Evolutionary conservation across 768 basidiomycete species (phyloP), one percentile per base, ranked within the genome.

Genomic region (Amanita phalloides): DNA sequence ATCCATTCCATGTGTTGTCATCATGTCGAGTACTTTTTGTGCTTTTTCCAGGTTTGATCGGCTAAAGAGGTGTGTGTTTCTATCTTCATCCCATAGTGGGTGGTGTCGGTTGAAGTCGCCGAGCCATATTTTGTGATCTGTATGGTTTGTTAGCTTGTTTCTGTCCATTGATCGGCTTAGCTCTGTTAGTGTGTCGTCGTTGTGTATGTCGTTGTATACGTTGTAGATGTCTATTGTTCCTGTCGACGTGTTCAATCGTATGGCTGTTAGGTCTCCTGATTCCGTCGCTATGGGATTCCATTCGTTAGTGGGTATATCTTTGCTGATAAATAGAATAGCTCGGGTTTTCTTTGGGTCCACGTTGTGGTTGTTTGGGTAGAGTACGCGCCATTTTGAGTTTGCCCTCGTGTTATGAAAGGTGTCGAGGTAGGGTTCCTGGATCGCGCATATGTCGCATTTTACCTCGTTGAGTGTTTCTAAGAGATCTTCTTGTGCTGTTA

Each of bases 51-150:
- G 28, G 45, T 45, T 45, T 6, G 45, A 2, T 7, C 1, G 2
- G 1, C 56, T 60, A 14, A 66, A 63, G 0, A 69, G 60, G 5
- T 64, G 61, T 0, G 0, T 1, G 28, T 58, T 54, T 8, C 50
- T 46, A 0, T 56, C 46, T 33, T 57, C 37, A n/a, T 73, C 70
- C 71, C 72, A 73, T 2, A 64, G 9, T 0, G 67, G 65, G 56
- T 71, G 68, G 45, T 74, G 70, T 1, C 62, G 54, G 55, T 74
- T 74, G 60, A 74, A 72, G 58, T 72, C 67, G 0, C 71, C 71
- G 0, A 63, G 53, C 66, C 63, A 67, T 5, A 71, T 46, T 21
- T 45, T 45, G n/a, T 58, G 58, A 17, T 53, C 44, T 11, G 14
- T 17, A 2, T 11, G 23, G 28, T 33, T 3, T 4, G 14, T 4